phyloP scores from a whole-genome alignment of 345 rosid genomes.

The Eucalyptus regnans region DNA sequence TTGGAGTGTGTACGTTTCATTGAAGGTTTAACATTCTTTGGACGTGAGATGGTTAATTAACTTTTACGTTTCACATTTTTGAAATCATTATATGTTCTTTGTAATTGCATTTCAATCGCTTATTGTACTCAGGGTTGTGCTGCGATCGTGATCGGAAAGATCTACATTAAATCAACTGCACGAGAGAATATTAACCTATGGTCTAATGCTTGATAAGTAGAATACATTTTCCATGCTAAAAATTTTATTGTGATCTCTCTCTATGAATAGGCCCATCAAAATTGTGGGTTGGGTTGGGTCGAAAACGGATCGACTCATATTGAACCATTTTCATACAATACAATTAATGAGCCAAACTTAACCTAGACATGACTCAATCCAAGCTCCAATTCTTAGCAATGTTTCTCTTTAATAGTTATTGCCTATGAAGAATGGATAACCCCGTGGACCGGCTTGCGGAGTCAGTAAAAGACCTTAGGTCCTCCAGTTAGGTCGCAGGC shows the following conservation, averaged over 20 bases:
- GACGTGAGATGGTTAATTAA: background rate
- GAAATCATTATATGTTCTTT: background rate
- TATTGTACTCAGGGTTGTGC: background rate
- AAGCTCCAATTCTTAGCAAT: background rate
- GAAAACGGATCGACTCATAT: accelerated
- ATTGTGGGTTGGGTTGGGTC: accelerated
- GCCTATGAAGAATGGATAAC: background rate
- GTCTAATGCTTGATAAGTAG: background rate
- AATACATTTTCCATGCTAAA: background rate
- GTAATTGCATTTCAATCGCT: background rate
- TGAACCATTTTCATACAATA: too few relatives aligned
- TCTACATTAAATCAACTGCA: background rate
- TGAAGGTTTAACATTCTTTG: background rate
- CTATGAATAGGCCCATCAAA: background rate
- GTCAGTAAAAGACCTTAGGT: background rate
- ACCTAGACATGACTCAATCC: too few relatives aligned
- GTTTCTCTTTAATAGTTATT: too few relatives aligned
- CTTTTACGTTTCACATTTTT: background rate
- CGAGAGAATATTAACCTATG: background rate
- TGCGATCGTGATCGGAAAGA: background rate
- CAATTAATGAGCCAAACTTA: background rate
- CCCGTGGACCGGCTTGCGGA: background rate
- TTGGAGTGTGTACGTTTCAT: background rate
- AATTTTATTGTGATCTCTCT: background rate
- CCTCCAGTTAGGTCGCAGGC: background rate